These are phyloP conservation scores for Cicer chorassanicum DNA, from an alignment of 306 rosid species.

Conservation along the genomic window DNA sequence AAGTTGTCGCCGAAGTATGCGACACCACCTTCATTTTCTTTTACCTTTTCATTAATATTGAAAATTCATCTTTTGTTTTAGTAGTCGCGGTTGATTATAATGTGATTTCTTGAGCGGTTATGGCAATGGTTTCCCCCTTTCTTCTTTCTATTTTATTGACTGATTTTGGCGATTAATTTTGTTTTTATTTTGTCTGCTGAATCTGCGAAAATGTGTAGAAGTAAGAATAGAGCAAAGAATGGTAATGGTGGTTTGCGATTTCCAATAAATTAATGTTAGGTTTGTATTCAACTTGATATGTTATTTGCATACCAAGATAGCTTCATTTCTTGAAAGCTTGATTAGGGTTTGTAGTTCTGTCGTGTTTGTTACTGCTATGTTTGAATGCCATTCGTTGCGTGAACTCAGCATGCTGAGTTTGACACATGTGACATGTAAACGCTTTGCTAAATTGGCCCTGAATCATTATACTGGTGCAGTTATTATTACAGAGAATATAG, in stretches of 20 bases:
- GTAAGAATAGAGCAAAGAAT: conserved; percentile 34
- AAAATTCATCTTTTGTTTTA: conserved; percentile 6
- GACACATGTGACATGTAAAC: not conserved
- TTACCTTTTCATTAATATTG: not conserved
- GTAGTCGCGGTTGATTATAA: conserved; percentile 18
- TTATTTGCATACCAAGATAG: conserved; percentile 18
- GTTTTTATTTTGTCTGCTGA: not conserved
- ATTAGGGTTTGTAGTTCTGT: conserved; percentile 29
- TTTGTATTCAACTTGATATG: conserved; percentile 14
- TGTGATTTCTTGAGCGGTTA: conserved; percentile 11
- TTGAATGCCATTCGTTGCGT: not conserved
- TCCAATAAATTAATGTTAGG: not conserved
- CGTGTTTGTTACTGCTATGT: not conserved
- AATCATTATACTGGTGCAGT: not conserved
- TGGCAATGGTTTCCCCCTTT: not conserved
- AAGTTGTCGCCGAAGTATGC: conserved; percentile 72
- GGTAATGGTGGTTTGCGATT: conserved; percentile 11
- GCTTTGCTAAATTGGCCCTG: conserved; percentile 5
- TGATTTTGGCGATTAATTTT: not conserved
- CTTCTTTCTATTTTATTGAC: not conserved
- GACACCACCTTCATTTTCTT: not conserved
- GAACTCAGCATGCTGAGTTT: not conserved
- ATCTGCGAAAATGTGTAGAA: conserved; percentile 30
- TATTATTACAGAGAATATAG: not conserved
- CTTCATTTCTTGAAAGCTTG: conserved; percentile 13